Base-by-base conservation (phyloP, 805 yeast species). In the Saccharomycopsis sp. region DNA sequence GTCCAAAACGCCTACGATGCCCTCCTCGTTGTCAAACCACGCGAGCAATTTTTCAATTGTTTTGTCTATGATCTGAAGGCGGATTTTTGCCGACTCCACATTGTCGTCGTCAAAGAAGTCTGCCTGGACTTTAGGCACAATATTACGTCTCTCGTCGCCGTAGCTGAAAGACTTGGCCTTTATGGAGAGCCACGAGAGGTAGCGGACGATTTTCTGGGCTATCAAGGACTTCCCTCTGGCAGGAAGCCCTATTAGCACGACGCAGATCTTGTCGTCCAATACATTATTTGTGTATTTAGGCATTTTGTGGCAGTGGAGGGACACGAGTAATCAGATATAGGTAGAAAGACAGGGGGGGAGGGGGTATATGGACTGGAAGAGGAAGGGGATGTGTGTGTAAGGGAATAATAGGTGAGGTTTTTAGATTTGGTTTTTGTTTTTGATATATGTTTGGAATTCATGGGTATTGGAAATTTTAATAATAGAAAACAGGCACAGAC, bases 181-280 rank as follows among this genome's bases (percentile, higher is more conserved):
- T 57, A 94, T 87, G 1, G 96, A 87, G 46, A 92, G 78, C 99
- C 99, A 94, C 37, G 91, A 83, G 56, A 94, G 77, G 68, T 92
- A 94, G 52, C 98, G 79, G 34, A 92, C 96, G 56, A 94, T 74
- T 69, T 92, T 94, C 68, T 91, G 96, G 2, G 98, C 91, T 62
- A 94, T 92, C 70, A 91, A 84, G 2, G 97, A 87, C 71, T 94
- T 94, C 2, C 99, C 99, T 58, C 98, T 80, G 14, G 94, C 97
- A 0, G 98, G 98, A 14, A 87, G 70, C 0, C 96, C 96, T 44
- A 88, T 60, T 59, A 60, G 23, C 21, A 60, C 55, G n/a, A 60
- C 63, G 56, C 63, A 60, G 23, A 60, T 57, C 29, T 60, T 60
- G 3, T 61, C 55, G 50, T 60, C 61, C 51, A 46, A 57, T 12